Evolutionary conservation across 2,329 filamentous ascomycete genomes (phyloP).

Genomic region (Beauveria bassiana): DNA sequence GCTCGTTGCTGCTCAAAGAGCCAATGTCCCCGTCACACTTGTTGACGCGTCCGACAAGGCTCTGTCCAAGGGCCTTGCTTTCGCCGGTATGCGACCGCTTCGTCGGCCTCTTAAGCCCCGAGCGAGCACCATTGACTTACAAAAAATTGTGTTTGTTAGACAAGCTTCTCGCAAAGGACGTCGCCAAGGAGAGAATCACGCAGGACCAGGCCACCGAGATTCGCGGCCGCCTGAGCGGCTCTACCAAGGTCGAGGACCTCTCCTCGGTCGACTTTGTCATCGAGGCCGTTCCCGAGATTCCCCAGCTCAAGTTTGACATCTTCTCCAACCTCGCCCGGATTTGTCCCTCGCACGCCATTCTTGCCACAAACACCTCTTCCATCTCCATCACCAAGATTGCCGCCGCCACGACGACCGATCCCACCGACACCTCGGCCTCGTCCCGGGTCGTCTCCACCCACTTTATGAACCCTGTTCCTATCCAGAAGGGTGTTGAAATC

Average conservation of each 20-base stretch:
- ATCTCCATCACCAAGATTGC: constrained; percentile 97
- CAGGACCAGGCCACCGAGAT: constrained; percentile 71
- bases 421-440: constrained; percentile 70
- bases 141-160: constrained; percentile 40
- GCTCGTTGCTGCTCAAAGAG: constrained; percentile 80
- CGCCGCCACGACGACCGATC: constrained; percentile 70
- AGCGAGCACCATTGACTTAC: neutral
- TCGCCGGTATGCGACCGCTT: constrained; percentile 58
- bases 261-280: constrained; percentile 91
- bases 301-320: constrained; percentile 77
- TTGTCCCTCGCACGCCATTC: constrained; percentile 75
- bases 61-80: constrained; percentile 80
- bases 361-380: constrained; percentile 97
- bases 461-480: constrained; percentile 98
- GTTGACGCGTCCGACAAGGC: constrained; percentile 80
- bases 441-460: constrained; percentile 91
- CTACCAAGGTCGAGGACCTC: constrained; percentile 68
- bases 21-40: constrained; percentile 74
- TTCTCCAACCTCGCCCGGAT: constrained; percentile 77
- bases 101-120: neutral
- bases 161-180: constrained; percentile 88
- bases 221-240: constrained; percentile 60
- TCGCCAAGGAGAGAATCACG: constrained; percentile 78
- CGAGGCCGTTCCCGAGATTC: constrained; percentile 92
- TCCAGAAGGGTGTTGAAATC: constrained; percentile 97